Conservation (phyloP, 2,329 filamentous ascomycete genomes). For the Monosporascus cannonballus region DNA sequence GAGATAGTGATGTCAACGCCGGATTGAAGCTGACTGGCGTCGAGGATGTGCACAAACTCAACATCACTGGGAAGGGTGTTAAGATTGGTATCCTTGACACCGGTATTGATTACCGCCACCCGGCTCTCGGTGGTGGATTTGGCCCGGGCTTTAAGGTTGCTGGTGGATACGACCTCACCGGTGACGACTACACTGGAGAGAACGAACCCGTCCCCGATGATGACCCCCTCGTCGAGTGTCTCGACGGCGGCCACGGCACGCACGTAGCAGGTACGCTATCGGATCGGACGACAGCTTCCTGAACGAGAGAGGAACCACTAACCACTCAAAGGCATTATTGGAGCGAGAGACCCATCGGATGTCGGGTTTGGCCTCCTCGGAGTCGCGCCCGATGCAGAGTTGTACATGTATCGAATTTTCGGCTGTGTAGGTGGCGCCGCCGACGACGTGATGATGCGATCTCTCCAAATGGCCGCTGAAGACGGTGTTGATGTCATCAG, state of each 20-base stretch:
- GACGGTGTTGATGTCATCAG: conserved; percentile 1
- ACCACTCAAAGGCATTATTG: neutral
- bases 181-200: neutral
- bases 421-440: neutral
- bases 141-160: conserved; percentile 5
- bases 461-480: conserved; percentile 1
- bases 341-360: neutral
- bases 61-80: conserved; percentile 5
- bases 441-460: conserved; percentile 1
- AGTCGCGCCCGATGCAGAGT: conserved; percentile 3
- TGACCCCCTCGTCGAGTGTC: conserved; percentile 3
- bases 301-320: neutral
- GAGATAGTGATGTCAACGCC: neutral
- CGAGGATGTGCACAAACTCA: conserved; percentile 3
- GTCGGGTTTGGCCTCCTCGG: conserved; percentile 1
- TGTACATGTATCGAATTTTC: conserved; percentile 4
- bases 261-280: conserved; percentile 1
- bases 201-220: neutral
- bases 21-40: conserved; percentile 1
- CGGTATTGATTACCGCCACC: conserved; percentile 5
- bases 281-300: neutral
- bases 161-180: conserved; percentile 1
- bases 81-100: conserved; percentile 6
- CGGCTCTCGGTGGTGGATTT: conserved; percentile 4
- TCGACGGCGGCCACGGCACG: conserved; percentile 1